These are phyloP conservation scores for Lepraria neglecta DNA, from an alignment of 495 filamentous ascomycete genomes.

Conservation along the genomic window DNA sequence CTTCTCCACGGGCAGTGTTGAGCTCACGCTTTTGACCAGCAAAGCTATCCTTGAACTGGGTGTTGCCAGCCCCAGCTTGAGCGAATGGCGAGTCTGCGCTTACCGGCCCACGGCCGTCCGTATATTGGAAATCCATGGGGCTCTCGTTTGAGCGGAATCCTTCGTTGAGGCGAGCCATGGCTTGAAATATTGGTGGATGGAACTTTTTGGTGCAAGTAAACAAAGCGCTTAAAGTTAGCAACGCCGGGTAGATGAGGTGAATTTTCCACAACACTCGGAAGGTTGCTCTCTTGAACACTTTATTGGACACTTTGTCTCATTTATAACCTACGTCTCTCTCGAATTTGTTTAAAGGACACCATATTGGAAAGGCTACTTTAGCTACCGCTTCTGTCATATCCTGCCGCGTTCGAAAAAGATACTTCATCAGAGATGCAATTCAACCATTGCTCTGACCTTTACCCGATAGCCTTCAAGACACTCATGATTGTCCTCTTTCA, in stretches of 20 bases:
- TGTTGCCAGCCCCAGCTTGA: conserved; percentile 17
- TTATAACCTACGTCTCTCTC: too few relatives aligned
- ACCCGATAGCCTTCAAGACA: too few relatives aligned
- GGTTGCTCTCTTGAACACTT: not conserved
- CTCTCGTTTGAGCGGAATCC: conserved; percentile 45
- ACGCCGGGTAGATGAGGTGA: conserved; percentile 15
- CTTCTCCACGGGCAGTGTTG: not conserved
- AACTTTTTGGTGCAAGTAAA: conserved; percentile 4
- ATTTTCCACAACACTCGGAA: not conserved
- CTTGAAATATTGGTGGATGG: not conserved
- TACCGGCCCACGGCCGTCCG: conserved; percentile 47
- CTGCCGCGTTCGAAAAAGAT: too few relatives aligned
- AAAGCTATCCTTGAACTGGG: conserved; percentile 30
- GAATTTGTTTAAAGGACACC: too few relatives aligned
- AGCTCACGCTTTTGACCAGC: conserved; percentile 44
- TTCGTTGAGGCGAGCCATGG: conserved; percentile 33
- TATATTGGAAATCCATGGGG: conserved; percentile 67
- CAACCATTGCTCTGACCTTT: too few relatives aligned
- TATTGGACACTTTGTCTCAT: not conserved
- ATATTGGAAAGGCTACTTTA: not conserved
- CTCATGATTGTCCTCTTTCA: too few relatives aligned
- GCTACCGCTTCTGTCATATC: not conserved
- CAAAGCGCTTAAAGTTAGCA: conserved; percentile 11
- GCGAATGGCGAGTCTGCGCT: conserved; percentile 54
- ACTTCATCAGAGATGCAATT: too few relatives aligned